Evolutionary conservation across 1,139 yeast genomes (phyloP), one percentile per base, ranked within the genome.

Genomic region (Hansenula anomala): DNA sequence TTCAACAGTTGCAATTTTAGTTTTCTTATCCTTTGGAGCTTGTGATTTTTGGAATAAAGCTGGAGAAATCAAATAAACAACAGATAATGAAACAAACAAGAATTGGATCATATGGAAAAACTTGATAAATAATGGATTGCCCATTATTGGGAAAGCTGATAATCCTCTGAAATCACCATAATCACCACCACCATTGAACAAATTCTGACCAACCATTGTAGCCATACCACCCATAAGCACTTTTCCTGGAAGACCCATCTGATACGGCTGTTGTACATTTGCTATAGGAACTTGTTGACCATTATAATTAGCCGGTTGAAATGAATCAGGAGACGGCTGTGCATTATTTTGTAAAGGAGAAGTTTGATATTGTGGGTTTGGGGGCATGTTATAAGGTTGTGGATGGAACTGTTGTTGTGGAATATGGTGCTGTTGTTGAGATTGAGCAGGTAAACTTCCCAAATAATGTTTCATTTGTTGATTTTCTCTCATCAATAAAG

Each of bases 401-500:
- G 23, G 18, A 18, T 25, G n/a, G 6, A 25, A n/a, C n/a, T 25
- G 28, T 25, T 13, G 28, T 24, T 18, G 25, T 29, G 16, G 37
- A n/a, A 15, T 18, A 6, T 28, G 29, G 3, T 4, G 30, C 8
- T 28, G 35, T 14, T 36, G 40, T 16, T 33, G 47, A n/a, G 33
- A 31, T 16, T 33, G 46, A 16, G 44, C 18, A n/a, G 41, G 48
- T 26, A 38, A 34, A 23, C 44, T 46, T 6, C 46, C 45, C 28
- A 41, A 20, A 5, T 41, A 38, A 14, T 60, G 63, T 48, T 73
- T 75, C 47, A 83, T 64, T 34, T 69, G 73, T 13, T 64, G 54
- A 47, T 79, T 72, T 52, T 86, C 90, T 39, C 70, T 64, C 36
- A 61, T 60, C 45, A 86, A 66, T 12, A 64, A 54, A 2, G 66